phyloP scores from a whole-genome alignment of 208 protist genomes.

The Strigomonas galati region DNA sequence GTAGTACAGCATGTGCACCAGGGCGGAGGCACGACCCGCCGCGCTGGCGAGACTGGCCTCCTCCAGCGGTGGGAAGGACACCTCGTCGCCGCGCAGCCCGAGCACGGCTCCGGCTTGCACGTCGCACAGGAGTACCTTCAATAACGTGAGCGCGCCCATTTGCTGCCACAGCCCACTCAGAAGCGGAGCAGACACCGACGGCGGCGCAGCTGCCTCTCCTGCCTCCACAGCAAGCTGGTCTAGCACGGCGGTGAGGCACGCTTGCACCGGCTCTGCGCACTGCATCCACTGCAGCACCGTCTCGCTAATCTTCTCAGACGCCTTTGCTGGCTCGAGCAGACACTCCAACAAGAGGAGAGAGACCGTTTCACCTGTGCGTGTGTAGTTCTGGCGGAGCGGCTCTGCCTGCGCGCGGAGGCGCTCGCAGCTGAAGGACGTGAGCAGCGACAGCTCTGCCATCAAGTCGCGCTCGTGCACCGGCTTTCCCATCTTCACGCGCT shows the following conservation, averaged over 20 bases:
- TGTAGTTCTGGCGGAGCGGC: conserved; percentile 33
- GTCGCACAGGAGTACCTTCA: conserved; percentile 53
- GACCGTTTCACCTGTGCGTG: conserved; percentile 28
- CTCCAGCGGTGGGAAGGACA: conserved; percentile 24
- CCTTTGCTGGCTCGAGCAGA: conserved; percentile 29
- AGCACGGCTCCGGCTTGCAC: background rate
- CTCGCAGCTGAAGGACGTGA: conserved; percentile 36
- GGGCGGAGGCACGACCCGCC: conserved; percentile 19
- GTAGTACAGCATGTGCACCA: conserved; percentile 60
- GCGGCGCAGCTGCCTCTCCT: background rate
- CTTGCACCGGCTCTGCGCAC: background rate
- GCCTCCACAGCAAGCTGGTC: background rate
- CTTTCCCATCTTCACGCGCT: conserved; percentile 54
- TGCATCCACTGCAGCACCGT: background rate
- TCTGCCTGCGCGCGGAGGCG: conserved; percentile 23
- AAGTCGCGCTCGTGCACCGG: conserved; percentile 45
- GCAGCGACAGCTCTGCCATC: conserved; percentile 44
- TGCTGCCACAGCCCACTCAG: conserved; percentile 47
- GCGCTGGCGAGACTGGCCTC: conserved; percentile 22
- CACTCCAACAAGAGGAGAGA: conserved; percentile 39
- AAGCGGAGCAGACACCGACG: conserved; percentile 8
- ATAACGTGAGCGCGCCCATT: conserved; percentile 51
- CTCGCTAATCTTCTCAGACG: conserved; percentile 9
- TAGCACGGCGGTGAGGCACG: background rate
- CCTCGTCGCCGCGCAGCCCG: background rate